Evolutionary conservation across 371 early-diverging fungal species (phyloP), one percentile per base, ranked within the genome.

Genomic region (Mortierella sp.): DNA sequence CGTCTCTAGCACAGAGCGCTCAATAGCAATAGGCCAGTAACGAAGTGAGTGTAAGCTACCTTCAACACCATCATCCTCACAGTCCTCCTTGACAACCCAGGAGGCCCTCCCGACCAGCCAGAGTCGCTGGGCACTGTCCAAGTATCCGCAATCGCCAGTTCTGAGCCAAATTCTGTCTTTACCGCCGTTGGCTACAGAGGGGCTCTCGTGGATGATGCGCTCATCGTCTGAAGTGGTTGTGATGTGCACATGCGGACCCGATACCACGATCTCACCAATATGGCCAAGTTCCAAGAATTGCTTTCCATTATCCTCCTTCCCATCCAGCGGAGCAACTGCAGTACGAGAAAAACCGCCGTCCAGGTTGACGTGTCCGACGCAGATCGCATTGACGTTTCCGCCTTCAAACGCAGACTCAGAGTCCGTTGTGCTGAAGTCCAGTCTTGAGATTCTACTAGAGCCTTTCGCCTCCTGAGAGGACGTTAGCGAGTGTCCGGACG

Each of bases 11-110:
- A 76, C 70, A 14, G 78, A 76, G 0, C 78, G 78, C 42, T 76
- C 78, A 37, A 76, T 76, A 15, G 66, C 61, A 27, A 76, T 76
- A 23, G 78, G 78, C 78, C 78, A 76, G 44, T 76, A 76, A 31
- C 56, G 70, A 28, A 70, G 66, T 14, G 78, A 76, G 55, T 60
- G 23, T 27, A 65, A 26, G 11, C 66, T 53, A 8, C 48, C 53
- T 28, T 66, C 67, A 1, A 64, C 51, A 12, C 64, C 61, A 41
- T 26, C 48, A 4, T 75, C 75, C 21, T 75, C 69, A 2, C 28
- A 15, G 11, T 60, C 30, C 37, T 76, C 78, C 21, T 44, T 60
- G 44, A 76, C 60, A 3, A 76, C 78, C 78, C 78, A 76, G 1
- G 78, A 76, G 19, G 78, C 70, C 21, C 78, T 55, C 2, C 78